These are phyloP conservation scores for Trichosporon asahii DNA, from an alignment of 1,284 basidiomycete species.

Conservation along the genomic window DNA sequence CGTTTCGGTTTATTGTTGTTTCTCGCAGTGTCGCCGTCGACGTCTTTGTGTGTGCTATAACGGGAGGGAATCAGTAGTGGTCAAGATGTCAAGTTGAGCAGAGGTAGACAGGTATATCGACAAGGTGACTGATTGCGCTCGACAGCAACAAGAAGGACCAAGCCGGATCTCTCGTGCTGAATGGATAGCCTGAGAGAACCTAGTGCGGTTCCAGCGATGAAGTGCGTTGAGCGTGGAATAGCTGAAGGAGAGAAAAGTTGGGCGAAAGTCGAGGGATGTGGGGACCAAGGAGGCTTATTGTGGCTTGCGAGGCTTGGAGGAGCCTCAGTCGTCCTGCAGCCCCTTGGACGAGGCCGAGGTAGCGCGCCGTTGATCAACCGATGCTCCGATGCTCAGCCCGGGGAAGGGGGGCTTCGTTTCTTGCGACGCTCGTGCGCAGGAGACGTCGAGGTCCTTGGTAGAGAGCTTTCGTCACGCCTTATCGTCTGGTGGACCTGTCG, in stretches of 20 bases:
- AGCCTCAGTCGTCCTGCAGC: neutral
- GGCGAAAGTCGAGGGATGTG: neutral
- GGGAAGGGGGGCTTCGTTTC: neutral
- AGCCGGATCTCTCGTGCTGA: neutral
- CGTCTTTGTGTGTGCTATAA: neutral
- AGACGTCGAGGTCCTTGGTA: neutral
- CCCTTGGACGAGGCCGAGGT: neutral
- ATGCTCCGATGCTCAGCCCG: neutral
- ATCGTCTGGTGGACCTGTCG: neutral
- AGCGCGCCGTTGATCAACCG: neutral
- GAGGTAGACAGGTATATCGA: neutral
- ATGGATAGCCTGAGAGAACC: neutral
- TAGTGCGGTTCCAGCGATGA: neutral
- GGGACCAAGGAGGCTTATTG: neutral
- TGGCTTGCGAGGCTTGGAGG: slow-evolving; percentile 8
- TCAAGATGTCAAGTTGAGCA: neutral
- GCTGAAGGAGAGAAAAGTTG: neutral
- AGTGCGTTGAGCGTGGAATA: neutral
- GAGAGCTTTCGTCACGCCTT: neutral
- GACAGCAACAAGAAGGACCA: neutral
- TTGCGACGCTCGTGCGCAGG: neutral
- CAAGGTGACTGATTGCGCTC: neutral
- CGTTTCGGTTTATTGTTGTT: slow-evolving; percentile 1
- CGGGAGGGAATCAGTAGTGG: neutral
- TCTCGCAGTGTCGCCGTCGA: neutral